Base-by-base conservation (phyloP, 306 rosid species). In the Rubus parviflorus region DNA sequence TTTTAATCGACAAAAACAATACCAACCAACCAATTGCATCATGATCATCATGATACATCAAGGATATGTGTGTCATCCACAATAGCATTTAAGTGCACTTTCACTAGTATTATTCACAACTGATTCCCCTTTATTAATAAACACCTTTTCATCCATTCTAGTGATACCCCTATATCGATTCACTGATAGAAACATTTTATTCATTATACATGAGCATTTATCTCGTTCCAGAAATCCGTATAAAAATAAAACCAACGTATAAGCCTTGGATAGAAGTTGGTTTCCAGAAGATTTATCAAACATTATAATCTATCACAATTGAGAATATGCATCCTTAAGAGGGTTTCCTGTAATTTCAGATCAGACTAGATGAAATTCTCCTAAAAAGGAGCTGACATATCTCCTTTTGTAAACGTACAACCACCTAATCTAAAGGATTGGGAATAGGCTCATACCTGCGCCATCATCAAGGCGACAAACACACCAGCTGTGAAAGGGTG, bases 391-490 rank as follows among this genome's bases (percentile, higher is more conserved):
- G n/a, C n/a, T 51, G 56, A 52, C 57, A 52, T 7, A 51, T 17
- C 57, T 51, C 56, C n/a, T 17, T 13, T 52, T 17, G 57, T 52
- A 52, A 52, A 52, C 57, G n/a, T 9, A n/a, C 30, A 56, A 56
- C 61, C 51, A 56, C 46, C 63, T 43, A 47, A 46, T 30, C 19
- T n/a, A 42, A 43, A 40, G 79, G 54, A 53, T 8, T 23, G 30
- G 70, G 49, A 54, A 3, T 61, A 70, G 9, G 60, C 51, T n/a
- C 74, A 40, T 80, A 95, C 99, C 97, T 95, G 99, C 4, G 99
- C 98, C 99, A 95, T 96, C 99, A 96, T 96, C 75, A 96, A 63
- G n/a, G 99, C 98, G 84, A 95, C 97, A 72, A 75, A 95, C 65
- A 96, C 99, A 88, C 99, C 99, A 63, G 99, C 97, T 30, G 99